Base-by-base conservation (phyloP, 169 alveolate genomes). In the Theileria sp. region DNA sequence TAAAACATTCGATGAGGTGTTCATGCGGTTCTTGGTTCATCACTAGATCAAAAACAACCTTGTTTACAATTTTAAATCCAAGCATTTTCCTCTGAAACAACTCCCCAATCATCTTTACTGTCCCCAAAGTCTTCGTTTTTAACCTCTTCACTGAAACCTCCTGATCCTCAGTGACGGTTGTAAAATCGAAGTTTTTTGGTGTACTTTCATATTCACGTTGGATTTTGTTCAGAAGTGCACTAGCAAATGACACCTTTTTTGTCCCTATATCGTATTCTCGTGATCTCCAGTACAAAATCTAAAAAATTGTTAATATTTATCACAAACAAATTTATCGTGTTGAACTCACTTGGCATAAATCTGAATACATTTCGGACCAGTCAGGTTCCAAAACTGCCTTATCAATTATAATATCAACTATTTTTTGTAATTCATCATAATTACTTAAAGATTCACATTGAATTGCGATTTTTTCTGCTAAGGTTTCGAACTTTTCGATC, bases 361-460 rank as follows among this genome's bases (percentile, higher is more conserved):
- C 98, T 0, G 98, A 95, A 70, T 95, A 95, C 97, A 95, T 95
- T 77, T 95, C 98, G 12, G 96, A 93, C 95, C 95, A 95, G 44
- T 95, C 97, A 36, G 96, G 97, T 70, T 94, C 98, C 60, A 91
- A 83, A 23, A 94, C 95, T 12, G 98, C 98, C 80, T 95, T 95
- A 44, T 87, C 88, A 61, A 94, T 76, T 17, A 94, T 91, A 70
- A 88, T 86, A 74, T 85, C 91, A 32, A 89, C 97, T 6, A 93
- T 90, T 13, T 87, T 83, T 44, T 90, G 94, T 19, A 94, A 86
- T 58, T 94, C 96, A 30, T 81, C 89, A 23, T 85, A 89, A 72
- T 82, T 81, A 38, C 66, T 72, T 67, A 92, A 81, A 26, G 90
- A 81, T 58, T 92, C 96, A 84, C 92, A 87, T 61, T 86, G 92